These are phyloP conservation scores for Silene latifolia DNA, from an alignment of 148 eudicot genomes.

Conservation along the genomic window DNA sequence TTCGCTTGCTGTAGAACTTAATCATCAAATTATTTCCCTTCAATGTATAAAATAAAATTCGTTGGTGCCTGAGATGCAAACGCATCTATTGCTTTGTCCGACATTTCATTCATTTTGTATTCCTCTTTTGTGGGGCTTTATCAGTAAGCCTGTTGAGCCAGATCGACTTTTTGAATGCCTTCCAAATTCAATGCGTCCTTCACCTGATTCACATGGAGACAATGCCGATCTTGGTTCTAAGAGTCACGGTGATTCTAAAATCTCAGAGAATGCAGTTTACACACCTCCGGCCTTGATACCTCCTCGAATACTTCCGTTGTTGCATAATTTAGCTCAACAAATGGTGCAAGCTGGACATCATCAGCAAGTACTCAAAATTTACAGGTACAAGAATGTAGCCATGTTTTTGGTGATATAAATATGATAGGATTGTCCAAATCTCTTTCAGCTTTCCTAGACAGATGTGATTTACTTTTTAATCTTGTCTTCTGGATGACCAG, in stretches of 20 bases:
- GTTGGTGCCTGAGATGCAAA: conserved; percentile 5
- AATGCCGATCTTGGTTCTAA: conserved; percentile 50
- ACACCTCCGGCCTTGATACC: conserved; percentile 90
- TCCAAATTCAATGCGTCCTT: conserved; percentile 82
- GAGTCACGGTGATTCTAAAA: conserved; percentile 51
- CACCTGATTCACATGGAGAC: conserved; percentile 69
- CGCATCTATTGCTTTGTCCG: background rate
- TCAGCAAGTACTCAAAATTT: conserved; percentile 78
- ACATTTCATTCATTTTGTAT: conserved; percentile 12
- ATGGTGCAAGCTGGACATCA: conserved; percentile 92
- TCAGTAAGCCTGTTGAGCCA: conserved; percentile 96
- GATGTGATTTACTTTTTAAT: background rate
- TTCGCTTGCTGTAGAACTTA: background rate
- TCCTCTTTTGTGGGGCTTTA: conserved; percentile 15
- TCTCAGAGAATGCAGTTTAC: conserved; percentile 70
- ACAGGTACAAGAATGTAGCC: conserved; percentile 49
- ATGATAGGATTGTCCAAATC: background rate
- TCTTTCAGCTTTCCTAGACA: background rate
- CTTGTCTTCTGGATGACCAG: conserved; percentile 7
- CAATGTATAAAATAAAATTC: background rate
- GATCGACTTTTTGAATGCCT: conserved; percentile 94
- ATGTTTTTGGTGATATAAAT: background rate
- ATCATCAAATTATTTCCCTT: background rate
- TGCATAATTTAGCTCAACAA: conserved; percentile 86
- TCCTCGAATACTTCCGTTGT: conserved; percentile 78